Percentiles rank a stretch among this genome's conserved stretches.
phyloP scores from a whole-genome alignment of 805 yeast genomes.

The Yarrowia sp. region DNA sequence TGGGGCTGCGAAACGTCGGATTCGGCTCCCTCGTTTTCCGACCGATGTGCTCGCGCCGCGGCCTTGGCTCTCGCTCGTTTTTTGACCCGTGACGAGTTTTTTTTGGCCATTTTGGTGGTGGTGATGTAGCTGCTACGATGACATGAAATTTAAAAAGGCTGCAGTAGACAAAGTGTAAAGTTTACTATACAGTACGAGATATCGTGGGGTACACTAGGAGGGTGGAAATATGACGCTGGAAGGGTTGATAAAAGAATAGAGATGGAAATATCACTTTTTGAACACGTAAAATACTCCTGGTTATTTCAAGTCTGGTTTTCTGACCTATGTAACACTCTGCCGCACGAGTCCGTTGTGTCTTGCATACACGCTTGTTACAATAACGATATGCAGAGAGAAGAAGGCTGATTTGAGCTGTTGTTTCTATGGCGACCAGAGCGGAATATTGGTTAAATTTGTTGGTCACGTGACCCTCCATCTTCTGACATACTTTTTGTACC shows the following conservation, averaged over 20 bases:
- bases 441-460: background rate
- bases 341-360: no score
- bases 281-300: no score
- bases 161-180: background rate
- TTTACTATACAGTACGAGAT: no score
- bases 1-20: background rate
- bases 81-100: slow-evolving; percentile 14
- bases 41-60: background rate
- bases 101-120: background rate
- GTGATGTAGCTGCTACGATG: background rate
- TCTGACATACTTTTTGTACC: no score
- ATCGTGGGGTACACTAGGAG: no score
- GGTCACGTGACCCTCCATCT: background rate
- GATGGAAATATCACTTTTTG: no score
- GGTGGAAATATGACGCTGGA: no score
- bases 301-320: no score
- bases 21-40: background rate
- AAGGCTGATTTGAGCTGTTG: background rate
- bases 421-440: background rate
- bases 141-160: background rate
- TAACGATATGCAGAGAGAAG: background rate
- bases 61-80: slow-evolving; percentile 18
- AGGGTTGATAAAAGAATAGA: no score
- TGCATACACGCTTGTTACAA: no score
- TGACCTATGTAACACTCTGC: no score